Evolutionary conservation across 2,329 filamentous ascomycete species (phyloP).

Genomic region (Xenosphaeropsis pyriputrescens): DNA sequence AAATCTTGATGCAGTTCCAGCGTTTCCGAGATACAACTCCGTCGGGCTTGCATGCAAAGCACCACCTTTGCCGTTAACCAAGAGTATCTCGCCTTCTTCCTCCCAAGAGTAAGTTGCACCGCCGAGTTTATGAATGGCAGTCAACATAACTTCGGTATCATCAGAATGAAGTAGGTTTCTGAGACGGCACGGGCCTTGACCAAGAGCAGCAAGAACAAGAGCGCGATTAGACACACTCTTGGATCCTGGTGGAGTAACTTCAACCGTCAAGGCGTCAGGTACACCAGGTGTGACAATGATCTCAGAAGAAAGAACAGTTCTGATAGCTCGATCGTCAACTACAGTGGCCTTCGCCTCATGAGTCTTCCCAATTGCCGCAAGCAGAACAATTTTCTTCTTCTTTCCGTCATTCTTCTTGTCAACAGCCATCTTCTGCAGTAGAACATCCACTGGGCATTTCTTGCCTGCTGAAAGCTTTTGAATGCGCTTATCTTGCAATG

Average conservation of each 20-base stretch:
- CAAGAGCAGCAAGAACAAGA: conserved; percentile 82
- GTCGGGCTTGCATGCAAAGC: conserved; percentile 60
- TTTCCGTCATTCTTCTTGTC: conserved; percentile 97
- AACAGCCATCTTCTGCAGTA: conserved; percentile 88
- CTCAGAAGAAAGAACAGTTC: conserved; percentile 68
- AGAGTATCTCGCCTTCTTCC: conserved; percentile 79
- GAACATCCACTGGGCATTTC: conserved; percentile 68
- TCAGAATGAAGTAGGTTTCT: conserved; percentile 91
- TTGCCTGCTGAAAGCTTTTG: conserved; percentile 74
- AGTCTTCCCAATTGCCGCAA: conserved; percentile 80
- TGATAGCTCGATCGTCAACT: conserved; percentile 75
- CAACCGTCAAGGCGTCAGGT: conserved; percentile 46
- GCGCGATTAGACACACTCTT: conserved; percentile 97
- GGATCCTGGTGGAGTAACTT: conserved; percentile 81
- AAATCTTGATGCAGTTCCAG: conserved; percentile 90
- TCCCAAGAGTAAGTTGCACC: conserved; percentile 90
- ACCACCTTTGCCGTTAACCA: conserved; percentile 85
- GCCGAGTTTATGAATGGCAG: conserved; percentile 70
- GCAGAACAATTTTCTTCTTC: conserved; percentile 89
- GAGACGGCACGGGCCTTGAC: conserved; percentile 72
- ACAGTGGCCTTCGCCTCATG: conserved; percentile 78
- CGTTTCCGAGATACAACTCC: conserved; percentile 86
- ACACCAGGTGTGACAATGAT: conserved; percentile 62
- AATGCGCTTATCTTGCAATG: conserved; percentile 70
- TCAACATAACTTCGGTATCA: conserved; percentile 94